phyloP scores from a whole-genome alignment of 495 filamentous ascomycete genomes.

The Neurospora sp. region DNA sequence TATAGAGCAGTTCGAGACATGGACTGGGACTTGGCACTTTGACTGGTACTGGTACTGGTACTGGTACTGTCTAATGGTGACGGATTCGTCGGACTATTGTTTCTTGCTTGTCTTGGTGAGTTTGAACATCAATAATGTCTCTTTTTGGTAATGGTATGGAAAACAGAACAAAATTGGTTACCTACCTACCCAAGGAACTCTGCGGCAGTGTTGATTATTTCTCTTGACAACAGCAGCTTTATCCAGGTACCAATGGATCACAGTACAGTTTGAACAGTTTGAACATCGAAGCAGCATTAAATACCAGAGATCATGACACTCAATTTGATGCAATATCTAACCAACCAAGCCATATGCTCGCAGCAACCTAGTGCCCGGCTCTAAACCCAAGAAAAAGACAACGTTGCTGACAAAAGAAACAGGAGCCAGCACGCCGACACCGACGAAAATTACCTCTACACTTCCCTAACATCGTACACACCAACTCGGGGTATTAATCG shows the following conservation, averaged over 20 bases:
- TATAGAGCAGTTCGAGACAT: background rate
- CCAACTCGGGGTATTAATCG: background rate
- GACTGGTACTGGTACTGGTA: too few relatives aligned
- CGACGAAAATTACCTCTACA: background rate
- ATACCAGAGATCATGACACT: background rate
- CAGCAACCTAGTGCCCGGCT: background rate
- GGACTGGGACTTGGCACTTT: background rate
- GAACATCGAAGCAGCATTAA: background rate
- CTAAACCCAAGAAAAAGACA: background rate
- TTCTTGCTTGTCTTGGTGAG: background rate
- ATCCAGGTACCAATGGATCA: background rate
- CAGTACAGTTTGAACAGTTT: background rate
- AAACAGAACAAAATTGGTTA: background rate
- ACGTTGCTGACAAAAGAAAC: background rate
- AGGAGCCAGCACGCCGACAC: background rate
- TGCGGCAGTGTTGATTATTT: background rate
- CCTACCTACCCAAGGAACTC: background rate
- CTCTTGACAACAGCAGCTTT: background rate
- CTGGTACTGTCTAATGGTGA: background rate
- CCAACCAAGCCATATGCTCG: background rate
- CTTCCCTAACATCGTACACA: background rate
- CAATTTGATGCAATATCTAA: conserved; percentile 1
- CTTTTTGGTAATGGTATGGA: background rate
- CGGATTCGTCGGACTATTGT: background rate
- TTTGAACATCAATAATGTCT: background rate